A percentile compares a stretch with the other conserved stretches of the same genome.
These are phyloP conservation scores for Mucor saturninus DNA, from an alignment of 371 early-diverging fungal genomes.

Conservation along the genomic window DNA sequence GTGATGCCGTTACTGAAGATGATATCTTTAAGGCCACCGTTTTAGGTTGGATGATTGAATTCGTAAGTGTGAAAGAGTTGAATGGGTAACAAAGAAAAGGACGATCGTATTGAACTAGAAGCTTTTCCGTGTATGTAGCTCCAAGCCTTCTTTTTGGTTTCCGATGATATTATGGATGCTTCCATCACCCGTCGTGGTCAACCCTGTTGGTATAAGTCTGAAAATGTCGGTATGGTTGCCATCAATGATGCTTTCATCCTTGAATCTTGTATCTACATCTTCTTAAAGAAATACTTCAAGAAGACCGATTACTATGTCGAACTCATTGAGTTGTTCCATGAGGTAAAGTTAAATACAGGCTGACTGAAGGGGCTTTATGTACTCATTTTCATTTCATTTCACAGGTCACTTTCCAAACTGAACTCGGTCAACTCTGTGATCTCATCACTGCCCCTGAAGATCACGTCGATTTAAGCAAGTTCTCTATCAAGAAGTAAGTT, in stretches of 20 bases:
- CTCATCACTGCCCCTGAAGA: conserved; percentile 96
- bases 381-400: neutral
- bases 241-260: conserved; percentile 96
- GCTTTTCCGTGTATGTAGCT: conserved; percentile 58
- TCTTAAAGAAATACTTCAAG: conserved; percentile 93
- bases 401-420: conserved; percentile 91
- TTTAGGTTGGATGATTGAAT: conserved; percentile 95
- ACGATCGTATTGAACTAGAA: neutral
- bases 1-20: conserved; percentile 72
- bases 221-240: conserved; percentile 87
- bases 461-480: conserved; percentile 85
- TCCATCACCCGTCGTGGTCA: conserved; percentile 95
- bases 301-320: conserved; percentile 83
- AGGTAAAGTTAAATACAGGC: conserved; percentile 45
- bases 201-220: conserved; percentile 93
- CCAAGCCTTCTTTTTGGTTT: conserved; percentile 96
- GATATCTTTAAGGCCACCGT: conserved; percentile 87
- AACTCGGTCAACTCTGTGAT: conserved; percentile 96
- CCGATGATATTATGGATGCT: conserved; percentile 98
- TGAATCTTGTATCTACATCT: conserved; percentile 87
- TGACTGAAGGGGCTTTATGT: neutral
- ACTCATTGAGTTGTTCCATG: conserved; percentile 92
- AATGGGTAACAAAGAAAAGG: neutral
- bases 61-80: conserved; percentile 56
- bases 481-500: conserved; percentile 84